Base-by-base conservation (phyloP, 345 rosid genomes). In the Brassica incana region DNA sequence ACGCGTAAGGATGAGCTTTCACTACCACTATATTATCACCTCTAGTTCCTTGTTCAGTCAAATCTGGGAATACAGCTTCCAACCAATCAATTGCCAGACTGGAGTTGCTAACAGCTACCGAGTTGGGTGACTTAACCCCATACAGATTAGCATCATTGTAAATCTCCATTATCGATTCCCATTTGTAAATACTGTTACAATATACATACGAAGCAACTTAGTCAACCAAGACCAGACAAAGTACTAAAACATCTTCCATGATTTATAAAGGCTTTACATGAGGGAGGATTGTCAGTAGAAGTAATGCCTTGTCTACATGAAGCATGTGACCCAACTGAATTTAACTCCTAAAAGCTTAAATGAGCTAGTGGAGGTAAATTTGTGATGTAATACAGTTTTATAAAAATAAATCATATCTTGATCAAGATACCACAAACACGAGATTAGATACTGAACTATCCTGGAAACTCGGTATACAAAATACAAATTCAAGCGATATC, bases 31-130 rank as follows among this genome's bases (percentile, higher is more conserved):
- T 78, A 78, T 80, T 88, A 43, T 64, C 97, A 77, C 67, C 80
- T 75, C 86, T 89, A 48, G 75, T 61, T 72, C 77, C 77, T 82
- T 90, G 90, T 62, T 85, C 82, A 80, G 83, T 81, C 85, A 93
- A 71, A 84, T 88, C 97, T 52, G 97, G 93, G 86, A 96, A 96
- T 58, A 88, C 89, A 76, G 91, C 89, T 88, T 96, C 98, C 87
- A 93, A 83, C 98, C 97, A 96, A 80, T 91, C 88, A 73, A 93
- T 92, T 82, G 97, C 98, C 75, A 85, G 77, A 79, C 73, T 90
- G 84, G 92, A 90, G 85, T 93, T 92, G 78, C 68, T 82, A 78
- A 88, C 87, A 72, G 95, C 97, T 58, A 65, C 48, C 2, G 90
- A 79, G 84, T 88, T 88, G 74, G 87, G 65, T 68, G 97, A 93